Evolutionary conservation across 768 basidiomycete species (phyloP).

Genomic region (Tricholoma flavovirens): DNA sequence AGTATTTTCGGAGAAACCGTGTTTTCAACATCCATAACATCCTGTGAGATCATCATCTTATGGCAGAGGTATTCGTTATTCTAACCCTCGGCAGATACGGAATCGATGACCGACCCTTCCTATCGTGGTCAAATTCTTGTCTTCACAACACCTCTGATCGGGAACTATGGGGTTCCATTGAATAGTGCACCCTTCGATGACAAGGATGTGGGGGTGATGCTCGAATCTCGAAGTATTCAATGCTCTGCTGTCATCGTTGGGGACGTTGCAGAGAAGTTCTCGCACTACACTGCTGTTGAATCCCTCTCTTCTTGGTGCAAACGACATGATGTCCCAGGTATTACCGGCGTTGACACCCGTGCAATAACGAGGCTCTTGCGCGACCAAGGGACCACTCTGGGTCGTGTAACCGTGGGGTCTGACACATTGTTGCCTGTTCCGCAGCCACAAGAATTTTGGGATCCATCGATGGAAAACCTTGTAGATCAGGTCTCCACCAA

Average conservation of each 20-base stretch:
- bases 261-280: conserved; percentile 92
- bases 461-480: conserved; percentile 87
- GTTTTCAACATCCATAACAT: conserved; percentile 98
- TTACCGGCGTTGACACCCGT: conserved; percentile 96
- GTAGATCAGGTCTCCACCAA: conserved; percentile 92
- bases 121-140: conserved; percentile 98
- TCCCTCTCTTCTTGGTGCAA: conserved; percentile 91
- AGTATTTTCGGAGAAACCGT: conserved; percentile 96
- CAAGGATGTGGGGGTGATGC: conserved; percentile 77
- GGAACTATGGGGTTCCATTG: conserved; percentile 93
- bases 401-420: conserved; percentile 77
- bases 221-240: conserved; percentile 87
- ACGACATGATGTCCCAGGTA: conserved; percentile 83
- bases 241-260: conserved; percentile 91
- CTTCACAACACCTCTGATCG: conserved; percentile 97
- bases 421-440: conserved; percentile 63
- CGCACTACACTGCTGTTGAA: conserved; percentile 92
- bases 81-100: conserved; percentile 65
- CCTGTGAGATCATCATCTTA: conserved; percentile 52
- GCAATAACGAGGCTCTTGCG: conserved; percentile 92
- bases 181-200: conserved; percentile 71
- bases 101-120: conserved; percentile 99
- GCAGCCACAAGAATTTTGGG: conserved; percentile 74
- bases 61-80: neutral
- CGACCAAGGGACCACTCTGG: conserved; percentile 95